Percentiles rank a stretch among this genome's conserved stretches.
Conservation (phyloP, 1,284 basidiomycete species). For the Chiua sp. region DNA sequence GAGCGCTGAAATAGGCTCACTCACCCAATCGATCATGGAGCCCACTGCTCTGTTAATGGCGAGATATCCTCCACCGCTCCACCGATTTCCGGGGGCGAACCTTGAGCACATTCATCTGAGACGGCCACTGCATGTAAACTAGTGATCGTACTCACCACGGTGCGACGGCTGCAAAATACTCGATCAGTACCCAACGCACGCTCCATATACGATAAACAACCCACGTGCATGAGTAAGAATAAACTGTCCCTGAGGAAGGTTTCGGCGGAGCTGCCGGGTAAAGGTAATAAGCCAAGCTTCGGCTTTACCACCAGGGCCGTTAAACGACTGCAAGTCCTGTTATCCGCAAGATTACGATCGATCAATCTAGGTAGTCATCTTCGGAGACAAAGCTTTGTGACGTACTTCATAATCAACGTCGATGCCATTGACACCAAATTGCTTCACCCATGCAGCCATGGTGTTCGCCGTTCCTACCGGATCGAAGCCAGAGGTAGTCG, state of each 20-base stretch:
- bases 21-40: conserved; percentile 57
- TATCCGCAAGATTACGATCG: neutral
- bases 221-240: conserved; percentile 46
- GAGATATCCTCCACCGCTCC: conserved; percentile 59
- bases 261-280: conserved; percentile 44
- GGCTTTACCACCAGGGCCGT: conserved; percentile 43
- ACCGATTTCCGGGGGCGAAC: conserved; percentile 30
- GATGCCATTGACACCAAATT: conserved; percentile 59
- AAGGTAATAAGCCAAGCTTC: conserved; percentile 51
- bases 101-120: conserved; percentile 6
- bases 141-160: conserved; percentile 27
- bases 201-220: conserved; percentile 6
- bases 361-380: neutral
- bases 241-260: conserved; percentile 44
- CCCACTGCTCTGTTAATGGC: conserved; percentile 56
- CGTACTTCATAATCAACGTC: conserved; percentile 62
- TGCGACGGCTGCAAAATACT: conserved; percentile 27
- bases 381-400: neutral
- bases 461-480: conserved; percentile 47
- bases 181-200: conserved; percentile 5
- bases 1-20: neutral
- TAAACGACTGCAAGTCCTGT: conserved; percentile 54
- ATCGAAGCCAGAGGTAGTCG: conserved; percentile 50
- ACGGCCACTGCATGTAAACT: neutral
- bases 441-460: conserved; percentile 54